phyloP scores from a whole-genome alignment of 164 flowering plant species.

The Protea cynaroides region DNA sequence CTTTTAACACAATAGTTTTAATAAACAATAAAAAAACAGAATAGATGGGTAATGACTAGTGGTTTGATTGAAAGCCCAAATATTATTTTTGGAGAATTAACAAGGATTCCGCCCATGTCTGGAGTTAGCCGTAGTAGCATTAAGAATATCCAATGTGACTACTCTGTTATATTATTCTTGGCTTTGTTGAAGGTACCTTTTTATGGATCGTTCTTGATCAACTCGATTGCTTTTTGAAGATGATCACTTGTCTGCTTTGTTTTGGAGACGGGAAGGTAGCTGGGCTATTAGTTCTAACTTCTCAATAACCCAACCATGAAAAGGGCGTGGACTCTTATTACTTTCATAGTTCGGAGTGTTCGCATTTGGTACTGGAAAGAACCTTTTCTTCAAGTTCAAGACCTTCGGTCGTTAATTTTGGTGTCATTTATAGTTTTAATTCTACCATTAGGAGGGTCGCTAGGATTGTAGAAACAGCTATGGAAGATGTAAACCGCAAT shows the following conservation, averaged over 20 bases:
- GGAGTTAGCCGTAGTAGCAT: no score
- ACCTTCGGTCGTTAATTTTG: constrained; percentile 69
- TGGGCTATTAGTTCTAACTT: background rate
- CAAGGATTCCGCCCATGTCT: no score
- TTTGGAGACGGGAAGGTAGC: background rate
- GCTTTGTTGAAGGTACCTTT: no score
- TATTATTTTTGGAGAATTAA: no score
- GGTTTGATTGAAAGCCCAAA: no score
- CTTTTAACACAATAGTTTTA: no score
- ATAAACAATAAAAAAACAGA: no score
- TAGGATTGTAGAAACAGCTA: constrained; percentile 72
- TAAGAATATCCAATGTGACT: no score
- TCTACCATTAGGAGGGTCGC: constrained; percentile 87
- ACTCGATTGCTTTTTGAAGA: background rate
- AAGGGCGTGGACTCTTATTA: constrained; percentile 23
- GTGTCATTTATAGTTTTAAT: constrained; percentile 64
- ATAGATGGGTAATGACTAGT: no score
- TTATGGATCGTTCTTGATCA: constrained; percentile 1
- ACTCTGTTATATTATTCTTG: no score
- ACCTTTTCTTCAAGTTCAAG: constrained; percentile 56
- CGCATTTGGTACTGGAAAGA: constrained; percentile 26
- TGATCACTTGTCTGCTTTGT: background rate
- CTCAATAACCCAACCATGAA: constrained; percentile 33
- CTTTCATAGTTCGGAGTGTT: constrained; percentile 24
- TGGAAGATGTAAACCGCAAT: constrained; percentile 76